Evolutionary conservation across 257 asterid genomes (phyloP).

Genomic region (Solanum virginianum): DNA sequence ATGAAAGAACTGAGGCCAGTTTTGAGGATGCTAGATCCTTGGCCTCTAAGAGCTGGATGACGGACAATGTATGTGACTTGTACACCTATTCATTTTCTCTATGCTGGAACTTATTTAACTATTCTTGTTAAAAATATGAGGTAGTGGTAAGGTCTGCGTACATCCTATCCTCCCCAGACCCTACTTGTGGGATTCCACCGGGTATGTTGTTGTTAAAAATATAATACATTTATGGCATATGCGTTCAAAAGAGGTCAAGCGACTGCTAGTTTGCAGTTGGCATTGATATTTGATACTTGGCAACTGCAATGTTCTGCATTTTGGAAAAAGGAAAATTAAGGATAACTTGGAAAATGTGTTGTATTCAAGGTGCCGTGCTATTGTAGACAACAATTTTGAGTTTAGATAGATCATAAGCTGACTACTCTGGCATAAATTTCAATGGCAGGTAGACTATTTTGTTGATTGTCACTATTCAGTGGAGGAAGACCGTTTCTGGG

Average conservation of each 20-base stretch:
- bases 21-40: conserved; percentile 72
- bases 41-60: conserved; percentile 76
- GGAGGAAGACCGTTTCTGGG: conserved; percentile 69
- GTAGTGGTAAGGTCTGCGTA: no score
- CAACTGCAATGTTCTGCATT: not conserved
- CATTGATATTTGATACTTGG: not conserved
- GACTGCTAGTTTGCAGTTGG: not conserved
- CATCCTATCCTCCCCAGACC: no score
- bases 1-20: conserved; percentile 37
- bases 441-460: conserved; percentile 70
- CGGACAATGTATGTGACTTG: conserved; percentile 34
- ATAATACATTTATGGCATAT: not conserved
- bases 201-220: not conserved
- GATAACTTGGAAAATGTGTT: not conserved
- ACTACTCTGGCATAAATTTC: not conserved
- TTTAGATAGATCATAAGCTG: not conserved
- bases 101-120: not conserved
- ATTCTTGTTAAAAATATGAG: not conserved
- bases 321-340: not conserved
- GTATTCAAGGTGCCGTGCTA: not conserved
- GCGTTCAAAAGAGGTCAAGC: not conserved
- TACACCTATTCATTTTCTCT: not conserved
- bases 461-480: conserved; percentile 72
- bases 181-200: no score
- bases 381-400: not conserved